Evolutionary conservation across 352 stramenopile genomes (phyloP).

Genomic region (Phytophthora pini): DNA sequence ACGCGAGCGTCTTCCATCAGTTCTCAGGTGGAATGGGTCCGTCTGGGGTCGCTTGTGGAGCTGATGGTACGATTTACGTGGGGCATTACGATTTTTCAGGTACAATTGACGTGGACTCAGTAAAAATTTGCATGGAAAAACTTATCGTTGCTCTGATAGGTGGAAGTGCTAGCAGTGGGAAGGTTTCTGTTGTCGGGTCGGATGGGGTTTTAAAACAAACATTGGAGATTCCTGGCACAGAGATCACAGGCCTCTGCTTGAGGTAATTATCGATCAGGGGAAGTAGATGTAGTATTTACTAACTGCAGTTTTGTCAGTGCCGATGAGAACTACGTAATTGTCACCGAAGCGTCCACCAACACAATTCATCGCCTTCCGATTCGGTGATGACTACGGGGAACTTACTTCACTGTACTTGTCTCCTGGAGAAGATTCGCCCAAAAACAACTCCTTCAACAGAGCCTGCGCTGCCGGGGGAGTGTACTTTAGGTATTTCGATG

Average conservation of each 20-base stretch:
- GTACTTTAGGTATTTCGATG: conserved; percentile 90
- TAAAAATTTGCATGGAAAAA: neutral
- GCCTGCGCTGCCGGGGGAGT: conserved; percentile 81
- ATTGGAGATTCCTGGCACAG: conserved; percentile 60
- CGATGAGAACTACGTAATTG: conserved; percentile 64
- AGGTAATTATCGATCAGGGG: conserved; percentile 39
- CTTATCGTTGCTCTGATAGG: conserved; percentile 22
- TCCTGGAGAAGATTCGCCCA: conserved; percentile 44
- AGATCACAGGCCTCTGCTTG: conserved; percentile 82
- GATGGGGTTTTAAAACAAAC: conserved; percentile 59
- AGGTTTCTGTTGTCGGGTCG: conserved; percentile 69
- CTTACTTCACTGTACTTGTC: conserved; percentile 30
- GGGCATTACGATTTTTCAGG: conserved; percentile 87
- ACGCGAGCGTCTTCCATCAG: conserved; percentile 85
- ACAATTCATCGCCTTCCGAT: conserved; percentile 60
- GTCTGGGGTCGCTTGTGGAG: conserved; percentile 74
- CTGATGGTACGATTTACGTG: conserved; percentile 71
- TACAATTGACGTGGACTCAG: conserved; percentile 9
- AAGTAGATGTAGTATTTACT: neutral
- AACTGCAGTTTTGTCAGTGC: conserved; percentile 31
- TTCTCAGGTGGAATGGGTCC: conserved; percentile 83
- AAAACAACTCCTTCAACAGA: conserved; percentile 87
- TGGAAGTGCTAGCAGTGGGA: conserved; percentile 44
- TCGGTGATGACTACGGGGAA: conserved; percentile 32
- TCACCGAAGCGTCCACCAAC: conserved; percentile 83